Base-by-base conservation (phyloP, 2,329 filamentous ascomycete species). In the Huntiella savannae region DNA sequence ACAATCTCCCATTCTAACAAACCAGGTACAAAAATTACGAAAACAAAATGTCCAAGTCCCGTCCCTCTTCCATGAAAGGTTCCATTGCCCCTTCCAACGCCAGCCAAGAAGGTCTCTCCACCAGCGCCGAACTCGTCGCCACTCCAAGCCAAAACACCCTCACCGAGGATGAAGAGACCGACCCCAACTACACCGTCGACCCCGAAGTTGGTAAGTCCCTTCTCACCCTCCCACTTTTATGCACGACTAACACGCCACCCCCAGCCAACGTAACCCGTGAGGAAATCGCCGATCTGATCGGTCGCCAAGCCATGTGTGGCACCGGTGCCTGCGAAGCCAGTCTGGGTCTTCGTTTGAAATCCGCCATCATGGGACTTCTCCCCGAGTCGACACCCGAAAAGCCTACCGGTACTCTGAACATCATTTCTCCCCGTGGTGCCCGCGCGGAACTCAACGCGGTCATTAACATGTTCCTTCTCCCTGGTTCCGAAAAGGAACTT, bases 21-120 rank as follows among this genome's bases (percentile, higher is more conserved):
- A 22, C n/a, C 45, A 67, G 64, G 64, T 67, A 60, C 57, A 63
- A 62, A 50, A 64, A 63, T 52, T 68, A 66, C 47, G 60, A 68
- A 51, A 52, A 55, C 17, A 49, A 44, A 35, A 43, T 35, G 43
- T 40, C 36, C 11, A 36, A 40, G 22, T 48, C 45, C 13, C 47
- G 48, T 28, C 48, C 48, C 4, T 50, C 48, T 1, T 50, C 48
- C 15, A 50, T 47, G 45, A 50, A 50, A 33, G 48, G 33, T 4
- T 50, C 45, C 12, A 50, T 50, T 42, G 45, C 48, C 3, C 48
- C 48, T 4, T 50, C 48, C 4, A 46, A 45, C 4, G 15, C 41
- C 11, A 50, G 48, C n/a, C 33, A 28, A 28, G 5, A 28, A 28
- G 22, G 22, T 28, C 22, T 28, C 22, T 28, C 22, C 22, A 7